Evolutionary conservation across 1,139 yeast species (phyloP), one percentile per base, ranked within the genome.

Genomic region (Candida albicans): DNA sequence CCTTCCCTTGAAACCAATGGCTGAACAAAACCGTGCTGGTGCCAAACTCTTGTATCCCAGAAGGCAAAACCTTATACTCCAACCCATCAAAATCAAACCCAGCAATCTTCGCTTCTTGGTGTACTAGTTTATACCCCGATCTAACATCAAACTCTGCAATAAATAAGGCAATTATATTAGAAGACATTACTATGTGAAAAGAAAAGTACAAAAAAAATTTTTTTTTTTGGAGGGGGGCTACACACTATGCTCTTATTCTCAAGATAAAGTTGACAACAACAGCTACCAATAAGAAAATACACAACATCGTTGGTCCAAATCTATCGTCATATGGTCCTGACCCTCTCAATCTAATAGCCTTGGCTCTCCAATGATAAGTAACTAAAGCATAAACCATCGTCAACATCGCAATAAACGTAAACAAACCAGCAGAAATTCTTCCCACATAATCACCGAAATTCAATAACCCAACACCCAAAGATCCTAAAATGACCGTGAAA

Each of bases 311-410:
- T 41, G 99, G 99, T 34, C 99, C 99, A 56, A 93, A 86, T 61
- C 99, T 81, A 67, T 93, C 99, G 62, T 93, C 99, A 64, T 93
- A 93, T 27, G 99, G 99, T 40, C 99, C 99, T 10, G 95, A 80
- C 30, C 99, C 99, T 67, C 98, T 84, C 69, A 93, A 80, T 67
- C 99, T 84, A 57, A 93, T 93, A 49, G 99, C 99, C 62, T 91
- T 89, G 3, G 99, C 99, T 74, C 99, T 88, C 99, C 99, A 95
- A 68, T 93, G 99, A 66, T 95, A 93, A 18, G 98, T 95, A 40
- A 89, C 78, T 51, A 93, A 78, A 5, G 99, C 99, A 61, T 93
- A 93, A 8, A 85, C 78, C 99, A 93, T 93, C 30, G 98, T 93
- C 52, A 89, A 88, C 98, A 93, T 91, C 54, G 99, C 96, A 52